These are phyloP conservation scores for Trichoderma pleuroti DNA, from an alignment of 2,329 filamentous ascomycete genomes.

Conservation along the genomic window DNA sequence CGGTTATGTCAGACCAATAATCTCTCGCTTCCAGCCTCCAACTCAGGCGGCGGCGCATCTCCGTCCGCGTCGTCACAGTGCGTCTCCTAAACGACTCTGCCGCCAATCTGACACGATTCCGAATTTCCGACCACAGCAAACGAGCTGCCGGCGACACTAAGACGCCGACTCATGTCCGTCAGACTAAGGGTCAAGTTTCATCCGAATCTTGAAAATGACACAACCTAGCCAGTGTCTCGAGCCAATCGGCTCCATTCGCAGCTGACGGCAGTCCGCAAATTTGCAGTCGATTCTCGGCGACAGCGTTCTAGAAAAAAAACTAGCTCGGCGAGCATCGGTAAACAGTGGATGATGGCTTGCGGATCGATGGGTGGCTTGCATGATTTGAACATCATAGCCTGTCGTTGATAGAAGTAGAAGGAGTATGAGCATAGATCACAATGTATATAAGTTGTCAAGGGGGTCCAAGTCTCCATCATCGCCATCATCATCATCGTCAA, in stretches of 20 bases:
- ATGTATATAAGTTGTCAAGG: not conserved
- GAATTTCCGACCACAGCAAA: constrained; percentile 4
- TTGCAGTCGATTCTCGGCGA: not conserved
- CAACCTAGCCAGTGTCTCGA: not conserved
- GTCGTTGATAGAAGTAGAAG: not conserved
- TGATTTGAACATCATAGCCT: not conserved
- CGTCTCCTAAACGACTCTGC: not conserved
- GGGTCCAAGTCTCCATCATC: not conserved
- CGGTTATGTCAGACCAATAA: not conserved
- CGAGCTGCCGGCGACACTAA: not conserved
- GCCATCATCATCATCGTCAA: not conserved
- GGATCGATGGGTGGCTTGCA: constrained; percentile 8
- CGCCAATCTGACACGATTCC: not conserved
- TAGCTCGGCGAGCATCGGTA: constrained; percentile 5
- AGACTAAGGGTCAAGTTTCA: not conserved
- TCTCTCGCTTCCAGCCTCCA: not conserved
- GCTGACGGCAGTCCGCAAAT: not conserved
- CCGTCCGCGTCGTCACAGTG: constrained; percentile 11
- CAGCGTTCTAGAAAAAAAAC: constrained; percentile 1
- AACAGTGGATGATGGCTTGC: not conserved
- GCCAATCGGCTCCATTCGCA: not conserved
- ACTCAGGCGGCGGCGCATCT: not conserved
- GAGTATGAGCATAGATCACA: not conserved
- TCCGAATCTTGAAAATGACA: not conserved
- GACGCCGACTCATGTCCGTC: constrained; percentile 3